These are phyloP conservation scores for Aspergillus sclerotioniger DNA, from an alignment of 495 filamentous ascomycete species.

Conservation along the genomic window DNA sequence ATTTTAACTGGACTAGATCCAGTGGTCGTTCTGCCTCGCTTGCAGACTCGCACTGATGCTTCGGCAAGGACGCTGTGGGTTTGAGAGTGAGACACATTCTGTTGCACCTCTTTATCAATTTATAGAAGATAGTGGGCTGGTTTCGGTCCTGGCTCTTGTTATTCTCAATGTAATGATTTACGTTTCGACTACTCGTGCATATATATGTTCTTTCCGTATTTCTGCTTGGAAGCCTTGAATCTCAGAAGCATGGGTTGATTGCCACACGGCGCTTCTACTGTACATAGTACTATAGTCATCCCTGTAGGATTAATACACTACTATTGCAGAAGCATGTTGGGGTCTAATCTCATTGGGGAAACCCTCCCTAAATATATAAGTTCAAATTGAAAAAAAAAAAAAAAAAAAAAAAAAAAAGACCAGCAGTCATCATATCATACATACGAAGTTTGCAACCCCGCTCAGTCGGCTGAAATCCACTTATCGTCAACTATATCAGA, in stretches of 20 bases:
- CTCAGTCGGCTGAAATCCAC: background rate
- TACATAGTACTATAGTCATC: too few species aligned
- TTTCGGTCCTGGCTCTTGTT: background rate
- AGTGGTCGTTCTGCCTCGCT: slow-evolving; percentile 40
- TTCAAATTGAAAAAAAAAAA: too few species aligned
- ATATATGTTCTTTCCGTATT: background rate
- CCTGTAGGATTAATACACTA: too few species aligned
- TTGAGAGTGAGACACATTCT: slow-evolving; percentile 54
- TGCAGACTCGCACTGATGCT: slow-evolving; percentile 52
- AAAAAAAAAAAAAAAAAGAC: background rate
- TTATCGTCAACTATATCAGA: background rate
- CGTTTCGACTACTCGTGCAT: background rate
- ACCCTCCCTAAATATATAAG: background rate
- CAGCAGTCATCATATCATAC: background rate
- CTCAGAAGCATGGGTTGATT: too few species aligned
- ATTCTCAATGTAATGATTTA: background rate
- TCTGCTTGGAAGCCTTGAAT: background rate
- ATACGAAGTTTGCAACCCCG: background rate
- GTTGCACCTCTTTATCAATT: background rate
- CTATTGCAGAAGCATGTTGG: too few species aligned
- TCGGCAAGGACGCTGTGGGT: slow-evolving; percentile 39
- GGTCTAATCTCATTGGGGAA: background rate
- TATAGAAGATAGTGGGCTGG: background rate
- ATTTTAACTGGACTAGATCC: slow-evolving; percentile 22
- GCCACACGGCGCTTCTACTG: too few species aligned